Evolutionary conservation across 176 grass and related monocot species (phyloP).

Genomic region (Cenchrus americanus): DNA sequence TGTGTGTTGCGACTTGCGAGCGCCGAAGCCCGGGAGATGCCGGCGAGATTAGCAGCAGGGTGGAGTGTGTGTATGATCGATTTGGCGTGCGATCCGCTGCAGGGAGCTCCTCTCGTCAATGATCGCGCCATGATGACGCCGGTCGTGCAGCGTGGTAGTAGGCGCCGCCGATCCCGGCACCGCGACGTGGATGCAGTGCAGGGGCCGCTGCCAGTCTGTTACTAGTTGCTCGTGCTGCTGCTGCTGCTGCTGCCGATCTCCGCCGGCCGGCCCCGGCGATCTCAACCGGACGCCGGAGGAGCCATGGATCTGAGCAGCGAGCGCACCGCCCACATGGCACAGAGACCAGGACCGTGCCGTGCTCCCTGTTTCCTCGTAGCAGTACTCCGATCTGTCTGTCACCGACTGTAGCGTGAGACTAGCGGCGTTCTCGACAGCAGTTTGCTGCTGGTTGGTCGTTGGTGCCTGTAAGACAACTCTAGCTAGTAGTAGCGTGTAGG

Average conservation of each 20-base stretch:
- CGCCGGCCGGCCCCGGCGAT: background rate
- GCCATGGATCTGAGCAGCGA: background rate
- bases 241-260: background rate
- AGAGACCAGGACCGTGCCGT: background rate
- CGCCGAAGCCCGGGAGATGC: background rate
- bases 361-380: no score
- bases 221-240: no score
- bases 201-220: background rate
- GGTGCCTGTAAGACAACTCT: no score
- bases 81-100: background rate
- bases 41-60: no score
- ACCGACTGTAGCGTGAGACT: no score
- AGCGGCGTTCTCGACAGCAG: no score
- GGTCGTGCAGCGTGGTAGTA: conserved; percentile 2
- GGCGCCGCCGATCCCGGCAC: conserved; percentile 3
- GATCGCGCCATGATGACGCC: conserved; percentile 44
- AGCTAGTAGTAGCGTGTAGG: no score
- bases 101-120: conserved; percentile 5
- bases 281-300: background rate
- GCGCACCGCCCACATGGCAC: background rate
- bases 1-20: no score
- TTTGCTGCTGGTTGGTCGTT: no score
- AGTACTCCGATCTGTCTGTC: no score
- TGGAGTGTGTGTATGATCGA: no score
- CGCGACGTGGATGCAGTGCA: background rate